phyloP scores from a whole-genome alignment of 1,284 basidiomycete genomes.

The Takashimella koratensis region DNA sequence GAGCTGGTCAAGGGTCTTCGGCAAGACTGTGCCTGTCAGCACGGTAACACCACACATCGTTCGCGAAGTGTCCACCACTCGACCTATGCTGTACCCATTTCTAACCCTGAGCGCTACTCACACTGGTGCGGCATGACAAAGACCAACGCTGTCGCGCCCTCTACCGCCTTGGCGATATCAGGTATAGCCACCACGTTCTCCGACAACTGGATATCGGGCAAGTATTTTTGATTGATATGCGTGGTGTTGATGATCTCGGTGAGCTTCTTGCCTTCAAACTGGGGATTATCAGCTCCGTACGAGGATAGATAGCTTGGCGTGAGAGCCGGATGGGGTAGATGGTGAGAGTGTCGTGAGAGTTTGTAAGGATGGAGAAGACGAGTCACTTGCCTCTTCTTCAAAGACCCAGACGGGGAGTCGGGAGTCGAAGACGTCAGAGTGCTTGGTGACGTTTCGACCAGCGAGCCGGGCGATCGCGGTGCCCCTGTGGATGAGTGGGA shows the following conservation, averaged over 20 bases:
- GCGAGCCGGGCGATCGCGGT: slow-evolving; percentile 57
- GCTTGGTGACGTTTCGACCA: slow-evolving; percentile 49
- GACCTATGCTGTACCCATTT: no score
- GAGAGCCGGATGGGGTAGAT: no score
- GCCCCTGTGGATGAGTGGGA: slow-evolving; percentile 53
- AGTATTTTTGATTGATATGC: slow-evolving; percentile 51
- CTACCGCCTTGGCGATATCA: slow-evolving; percentile 52
- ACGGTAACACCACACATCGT: no score
- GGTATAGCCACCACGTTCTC: slow-evolving; percentile 55
- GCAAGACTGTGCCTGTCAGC: slow-evolving; percentile 32
- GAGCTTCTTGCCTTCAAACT: slow-evolving; percentile 55
- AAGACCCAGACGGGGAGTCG: slow-evolving; percentile 54
- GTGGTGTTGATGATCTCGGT: slow-evolving; percentile 56
- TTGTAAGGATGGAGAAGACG: not conserved
- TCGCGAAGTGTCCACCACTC: no score
- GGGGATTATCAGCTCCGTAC: slow-evolving; percentile 1
- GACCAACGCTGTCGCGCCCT: slow-evolving; percentile 55
- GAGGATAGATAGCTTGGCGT: slow-evolving; percentile 1
- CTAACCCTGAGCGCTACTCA: no score
- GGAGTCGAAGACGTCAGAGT: slow-evolving; percentile 51
- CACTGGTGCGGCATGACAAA: slow-evolving; percentile 59
- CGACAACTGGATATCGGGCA: slow-evolving; percentile 54
- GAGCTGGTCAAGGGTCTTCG: slow-evolving; percentile 46
- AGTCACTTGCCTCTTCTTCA: slow-evolving; percentile 51
- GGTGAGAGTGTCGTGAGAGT: no score